Evolutionary conservation across 2,329 filamentous ascomycete species (phyloP).

Genomic region (Sporothrix protearum): DNA sequence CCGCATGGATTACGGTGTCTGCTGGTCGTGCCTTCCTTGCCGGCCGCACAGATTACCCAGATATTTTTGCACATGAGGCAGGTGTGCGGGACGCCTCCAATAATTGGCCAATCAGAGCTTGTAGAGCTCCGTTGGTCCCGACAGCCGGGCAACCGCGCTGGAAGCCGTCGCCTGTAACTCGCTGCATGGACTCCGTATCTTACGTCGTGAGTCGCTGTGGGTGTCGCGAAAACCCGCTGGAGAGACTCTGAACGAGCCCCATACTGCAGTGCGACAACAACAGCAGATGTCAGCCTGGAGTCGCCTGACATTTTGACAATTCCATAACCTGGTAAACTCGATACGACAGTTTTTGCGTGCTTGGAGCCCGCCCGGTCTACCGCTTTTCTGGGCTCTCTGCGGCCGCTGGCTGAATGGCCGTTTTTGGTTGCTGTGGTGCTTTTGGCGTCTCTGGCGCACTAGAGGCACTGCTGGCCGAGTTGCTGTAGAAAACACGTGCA

Average conservation of each 20-base stretch:
- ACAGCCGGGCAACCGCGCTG: conserved; percentile 8
- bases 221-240: not conserved
- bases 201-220: not conserved
- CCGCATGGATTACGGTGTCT: not conserved
- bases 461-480: not conserved
- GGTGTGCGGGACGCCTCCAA: not conserved
- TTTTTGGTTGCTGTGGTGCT: conserved; percentile 6
- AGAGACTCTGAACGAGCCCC: not conserved
- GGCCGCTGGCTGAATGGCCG: not conserved
- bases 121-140: conserved; percentile 20
- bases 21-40: not conserved
- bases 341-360: not conserved
- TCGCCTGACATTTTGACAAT: not conserved
- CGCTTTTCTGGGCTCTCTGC: not conserved
- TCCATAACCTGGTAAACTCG: not conserved
- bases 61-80: conserved; percentile 16
- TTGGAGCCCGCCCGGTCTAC: not conserved
- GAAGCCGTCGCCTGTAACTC: not conserved
- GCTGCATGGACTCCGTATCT: no score
- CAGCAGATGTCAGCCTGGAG: conserved; percentile 11
- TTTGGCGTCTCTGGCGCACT: not conserved
- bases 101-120: conserved; percentile 27
- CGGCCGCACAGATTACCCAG: conserved; percentile 6
- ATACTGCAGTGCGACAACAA: conserved; percentile 6
- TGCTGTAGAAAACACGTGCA: conserved; percentile 16